Evolutionary conservation across 768 basidiomycete genomes (phyloP), one percentile per base, ranked within the genome.

Genomic region (Suillus alpinus): DNA sequence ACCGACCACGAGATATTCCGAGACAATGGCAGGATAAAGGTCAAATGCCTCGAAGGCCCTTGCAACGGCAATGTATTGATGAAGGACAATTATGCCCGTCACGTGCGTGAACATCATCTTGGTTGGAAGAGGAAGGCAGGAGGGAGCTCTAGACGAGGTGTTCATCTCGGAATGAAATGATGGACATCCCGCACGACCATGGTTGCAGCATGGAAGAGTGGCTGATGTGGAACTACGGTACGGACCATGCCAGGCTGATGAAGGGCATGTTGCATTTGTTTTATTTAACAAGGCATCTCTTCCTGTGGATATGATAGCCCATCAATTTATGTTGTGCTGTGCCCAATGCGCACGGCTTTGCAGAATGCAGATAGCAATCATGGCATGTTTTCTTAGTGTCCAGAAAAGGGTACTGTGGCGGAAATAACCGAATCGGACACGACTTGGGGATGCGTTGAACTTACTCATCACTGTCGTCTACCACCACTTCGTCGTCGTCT

Each of bases 401-500:
- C 36, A 37, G 23, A 39, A 37, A 55, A 55, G 23, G 53, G 16
- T 39, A 7, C 16, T 29, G 26, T 23, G 16, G 26, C 37, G 53
- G 53, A 26, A 55, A 39, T 29, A 26, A 26, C 53, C 53, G 52
- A 37, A 37, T 37, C 14, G 16, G 23, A 37, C 52, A 50, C 31
- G 49, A 50, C 29, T 18, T 50, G 31, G 49, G 18, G 49, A 10
- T 50, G 29, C 31, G 49, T n/a, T 50, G 49, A 32, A n/a, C 49
- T 50, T 50, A 50, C 49, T 32, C 31, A 50, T 32, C 49, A 50
- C 52, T 23, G 36, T 14, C 36, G 53, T 55, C 9, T 55, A 55
- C 53, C 53, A 55, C 37, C 53, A 55, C 52, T 55, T 39, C 52
- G 14, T 55, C 36, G n/a, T 36, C 32, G 51, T 39, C 37, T 40